phyloP scores from a whole-genome alignment of 352 stramenopile species.

The Globisporangium carolinianum region DNA sequence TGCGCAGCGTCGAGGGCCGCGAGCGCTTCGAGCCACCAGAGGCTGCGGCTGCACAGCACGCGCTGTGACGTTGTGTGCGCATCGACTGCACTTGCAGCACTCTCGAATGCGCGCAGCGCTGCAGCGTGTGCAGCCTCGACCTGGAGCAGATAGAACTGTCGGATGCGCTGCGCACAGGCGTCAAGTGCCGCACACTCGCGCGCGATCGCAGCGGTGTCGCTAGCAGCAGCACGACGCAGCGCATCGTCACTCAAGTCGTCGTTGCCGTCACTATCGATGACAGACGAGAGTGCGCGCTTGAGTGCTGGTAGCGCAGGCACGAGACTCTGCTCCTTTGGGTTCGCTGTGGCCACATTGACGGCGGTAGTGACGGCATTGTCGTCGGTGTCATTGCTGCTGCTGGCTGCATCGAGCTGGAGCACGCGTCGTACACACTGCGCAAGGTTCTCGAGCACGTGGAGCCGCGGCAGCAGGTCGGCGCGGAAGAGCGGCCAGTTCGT shows the following conservation, averaged over 20 bases:
- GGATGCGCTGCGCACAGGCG: slow-evolving; percentile 23
- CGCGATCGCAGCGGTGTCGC: slow-evolving; percentile 13
- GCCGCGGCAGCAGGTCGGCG: slow-evolving; percentile 54
- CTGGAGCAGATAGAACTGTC: slow-evolving; percentile 40
- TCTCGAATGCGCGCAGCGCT: slow-evolving; percentile 17
- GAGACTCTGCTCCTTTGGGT: slow-evolving; percentile 39
- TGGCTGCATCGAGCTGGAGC: slow-evolving; percentile 11
- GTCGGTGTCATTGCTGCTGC: background rate
- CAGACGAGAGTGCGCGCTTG: slow-evolving; percentile 15
- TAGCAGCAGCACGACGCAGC: background rate
- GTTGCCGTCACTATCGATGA: background rate
- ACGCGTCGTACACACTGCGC: slow-evolving; percentile 22
- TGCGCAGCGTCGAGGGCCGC: slow-evolving; percentile 21
- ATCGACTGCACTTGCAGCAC: slow-evolving; percentile 8
- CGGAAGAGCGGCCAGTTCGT: slow-evolving; percentile 56
- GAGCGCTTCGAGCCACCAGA: slow-evolving; percentile 49
- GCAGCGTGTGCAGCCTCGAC: slow-evolving; percentile 24
- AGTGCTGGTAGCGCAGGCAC: slow-evolving; percentile 35
- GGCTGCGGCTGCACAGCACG: slow-evolving; percentile 28
- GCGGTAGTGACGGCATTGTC: background rate
- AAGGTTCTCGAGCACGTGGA: slow-evolving; percentile 68
- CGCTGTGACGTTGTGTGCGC: slow-evolving; percentile 1
- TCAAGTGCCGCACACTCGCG: slow-evolving; percentile 32
- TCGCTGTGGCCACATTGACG: background rate
- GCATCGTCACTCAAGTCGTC: slow-evolving; percentile 8